Conservation (phyloP, 1,284 basidiomycete species). For the Coriolopsis trogii region DNA sequence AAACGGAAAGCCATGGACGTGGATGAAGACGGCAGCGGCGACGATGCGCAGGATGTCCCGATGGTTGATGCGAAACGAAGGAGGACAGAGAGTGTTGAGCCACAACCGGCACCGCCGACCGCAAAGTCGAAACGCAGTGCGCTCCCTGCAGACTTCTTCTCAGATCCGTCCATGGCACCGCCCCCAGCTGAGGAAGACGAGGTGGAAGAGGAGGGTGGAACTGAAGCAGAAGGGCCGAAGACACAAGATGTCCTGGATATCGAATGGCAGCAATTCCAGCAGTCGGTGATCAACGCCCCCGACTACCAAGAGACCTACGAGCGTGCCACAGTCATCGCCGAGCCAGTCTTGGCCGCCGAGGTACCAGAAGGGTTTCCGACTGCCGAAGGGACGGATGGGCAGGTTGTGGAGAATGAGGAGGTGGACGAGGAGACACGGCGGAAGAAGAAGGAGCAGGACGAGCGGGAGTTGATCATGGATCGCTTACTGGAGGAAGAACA, state of each 20-base stretch:
- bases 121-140: conserved; percentile 18
- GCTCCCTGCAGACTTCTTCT: conserved; percentile 79
- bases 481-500: conserved; percentile 77
- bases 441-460: conserved; percentile 62
- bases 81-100: conserved; percentile 17
- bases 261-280: conserved; percentile 73
- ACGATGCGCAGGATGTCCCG: conserved; percentile 13
- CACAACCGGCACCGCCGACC: background rate
- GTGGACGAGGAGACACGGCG: conserved; percentile 49
- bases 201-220: conserved; percentile 39
- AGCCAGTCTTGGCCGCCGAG: conserved; percentile 57
- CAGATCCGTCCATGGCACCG: conserved; percentile 64
- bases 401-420: conserved; percentile 36
- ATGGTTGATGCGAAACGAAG: conserved; percentile 16
- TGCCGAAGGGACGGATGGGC: conserved; percentile 29
- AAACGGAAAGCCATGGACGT: conserved; percentile 50
- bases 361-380: conserved; percentile 58
- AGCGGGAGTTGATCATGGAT: conserved; percentile 82
- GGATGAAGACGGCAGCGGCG: conserved; percentile 38
- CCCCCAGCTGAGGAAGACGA: conserved; percentile 46
- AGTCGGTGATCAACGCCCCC: conserved; percentile 50
- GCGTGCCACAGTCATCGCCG: conserved; percentile 70
- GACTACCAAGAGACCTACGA: conserved; percentile 55
- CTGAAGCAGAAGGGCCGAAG: conserved; percentile 20
- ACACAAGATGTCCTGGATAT: conserved; percentile 49